Conservation (phyloP, 345 rosid genomes). For the Durio zibethinus region DNA sequence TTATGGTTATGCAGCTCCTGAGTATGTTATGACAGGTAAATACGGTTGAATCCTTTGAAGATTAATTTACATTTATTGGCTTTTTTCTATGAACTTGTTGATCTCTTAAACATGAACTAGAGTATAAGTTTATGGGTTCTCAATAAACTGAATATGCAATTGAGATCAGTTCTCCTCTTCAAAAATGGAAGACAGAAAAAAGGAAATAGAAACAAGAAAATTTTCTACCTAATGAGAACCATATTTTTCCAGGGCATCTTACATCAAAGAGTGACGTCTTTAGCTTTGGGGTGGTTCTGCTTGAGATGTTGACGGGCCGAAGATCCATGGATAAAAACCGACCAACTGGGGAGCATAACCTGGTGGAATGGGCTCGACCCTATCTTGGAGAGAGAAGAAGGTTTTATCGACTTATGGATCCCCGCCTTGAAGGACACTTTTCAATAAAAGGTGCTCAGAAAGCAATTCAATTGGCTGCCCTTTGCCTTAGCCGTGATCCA, state of each 20-base stretch:
- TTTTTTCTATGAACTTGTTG: background rate
- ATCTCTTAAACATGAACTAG: background rate
- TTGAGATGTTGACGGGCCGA: background rate
- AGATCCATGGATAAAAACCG: slow-evolving; percentile 5
- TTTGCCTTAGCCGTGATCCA: background rate
- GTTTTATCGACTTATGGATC: slow-evolving; percentile 4
- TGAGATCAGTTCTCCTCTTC: background rate
- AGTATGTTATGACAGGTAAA: slow-evolving; percentile 45
- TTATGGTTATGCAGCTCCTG: slow-evolving; percentile 42
- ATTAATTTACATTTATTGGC: background rate
- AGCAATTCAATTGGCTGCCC: background rate
- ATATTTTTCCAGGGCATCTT: slow-evolving; percentile 9
- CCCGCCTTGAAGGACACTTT: background rate
- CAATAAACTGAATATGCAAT: background rate
- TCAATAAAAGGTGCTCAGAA: slow-evolving; percentile 3
- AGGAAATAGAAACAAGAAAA: background rate
- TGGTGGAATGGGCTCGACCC: slow-evolving; percentile 11
- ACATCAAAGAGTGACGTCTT: slow-evolving; percentile 3
- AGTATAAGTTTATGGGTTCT: background rate
- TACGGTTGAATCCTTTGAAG: background rate
- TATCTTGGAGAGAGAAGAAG: background rate
- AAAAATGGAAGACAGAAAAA: background rate
- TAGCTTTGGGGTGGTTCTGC: background rate
- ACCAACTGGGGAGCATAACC: slow-evolving; percentile 5
- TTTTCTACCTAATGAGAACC: background rate